These are phyloP conservation scores for Imleria badia DNA, from an alignment of 768 basidiomycete genomes.

Conservation along the genomic window DNA sequence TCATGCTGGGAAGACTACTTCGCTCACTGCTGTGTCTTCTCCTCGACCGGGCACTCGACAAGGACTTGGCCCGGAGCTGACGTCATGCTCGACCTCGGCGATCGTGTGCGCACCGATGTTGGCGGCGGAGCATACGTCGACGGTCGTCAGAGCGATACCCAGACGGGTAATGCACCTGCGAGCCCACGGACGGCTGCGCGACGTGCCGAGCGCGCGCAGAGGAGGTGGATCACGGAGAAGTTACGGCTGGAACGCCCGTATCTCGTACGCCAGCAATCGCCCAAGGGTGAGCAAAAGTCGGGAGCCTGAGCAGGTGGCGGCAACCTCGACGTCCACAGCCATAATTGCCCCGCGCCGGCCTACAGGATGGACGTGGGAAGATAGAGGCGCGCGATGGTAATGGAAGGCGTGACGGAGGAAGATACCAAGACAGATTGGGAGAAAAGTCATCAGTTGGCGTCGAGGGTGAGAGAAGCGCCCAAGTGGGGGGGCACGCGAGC, in stretches of 20 bases:
- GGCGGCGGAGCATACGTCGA: not conserved
- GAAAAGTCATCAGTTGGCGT: constrained; percentile 23
- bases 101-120: not conserved
- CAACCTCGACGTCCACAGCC: not conserved
- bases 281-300: constrained; percentile 16
- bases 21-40: not conserved
- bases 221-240: constrained; percentile 35
- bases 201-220: constrained; percentile 19
- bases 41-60: not conserved
- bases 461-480: constrained; percentile 21
- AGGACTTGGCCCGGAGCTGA: not conserved
- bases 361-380: not conserved
- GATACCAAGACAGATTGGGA: constrained; percentile 28
- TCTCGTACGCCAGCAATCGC: constrained; percentile 29
- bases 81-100: constrained; percentile 5
- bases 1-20: not conserved
- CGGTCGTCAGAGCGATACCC: not conserved
- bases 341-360: not conserved
- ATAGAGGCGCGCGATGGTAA: no score
- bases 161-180: not conserved
- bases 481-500: constrained; percentile 15
- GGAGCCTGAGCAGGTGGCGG: not conserved
- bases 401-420: constrained; percentile 1
- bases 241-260: constrained; percentile 46
- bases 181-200: constrained; percentile 7